Percentiles rank a stretch among this genome's conserved stretches.
Conservation (phyloP, 139 green algal species). For the Chlorella sp. region DNA sequence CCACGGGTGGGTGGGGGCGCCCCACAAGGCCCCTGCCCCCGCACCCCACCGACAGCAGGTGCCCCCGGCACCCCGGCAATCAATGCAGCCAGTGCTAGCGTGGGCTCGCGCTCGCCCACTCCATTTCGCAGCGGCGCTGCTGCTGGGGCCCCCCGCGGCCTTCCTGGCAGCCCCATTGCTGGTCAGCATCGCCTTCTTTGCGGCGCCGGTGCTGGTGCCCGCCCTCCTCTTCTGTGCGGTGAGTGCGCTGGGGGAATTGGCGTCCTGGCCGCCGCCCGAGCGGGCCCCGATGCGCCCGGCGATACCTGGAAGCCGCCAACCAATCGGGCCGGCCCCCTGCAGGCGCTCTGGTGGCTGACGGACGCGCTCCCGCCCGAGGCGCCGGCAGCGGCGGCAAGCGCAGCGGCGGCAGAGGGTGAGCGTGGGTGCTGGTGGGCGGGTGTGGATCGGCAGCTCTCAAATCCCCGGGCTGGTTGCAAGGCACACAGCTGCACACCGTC, state of each 20-base stretch:
- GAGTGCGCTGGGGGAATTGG: background rate
- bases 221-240: background rate
- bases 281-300: background rate
- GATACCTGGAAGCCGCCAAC: background rate
- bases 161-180: background rate
- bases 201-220: background rate
- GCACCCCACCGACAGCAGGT: too few relatives aligned
- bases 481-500: too few relatives aligned
- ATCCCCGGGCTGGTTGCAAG: too few relatives aligned
- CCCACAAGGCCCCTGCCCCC: too few relatives aligned
- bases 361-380: background rate
- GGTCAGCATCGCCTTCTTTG: background rate
- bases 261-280: background rate
- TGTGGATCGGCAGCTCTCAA: background rate
- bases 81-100: background rate
- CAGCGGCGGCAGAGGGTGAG: background rate
- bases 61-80: too few relatives aligned
- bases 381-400: background rate
- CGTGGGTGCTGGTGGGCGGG: background rate
- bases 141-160: background rate
- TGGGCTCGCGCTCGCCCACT: background rate
- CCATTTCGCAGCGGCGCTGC: background rate
- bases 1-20: too few relatives aligned
- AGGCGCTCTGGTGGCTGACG: slow-evolving; percentile 29
- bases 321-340: background rate